A percentile compares a stretch with the other conserved stretches of the same genome.
Evolutionary conservation across 768 basidiomycete genomes (phyloP).

Genomic region (Tylopilus vinaceipallidus): DNA sequence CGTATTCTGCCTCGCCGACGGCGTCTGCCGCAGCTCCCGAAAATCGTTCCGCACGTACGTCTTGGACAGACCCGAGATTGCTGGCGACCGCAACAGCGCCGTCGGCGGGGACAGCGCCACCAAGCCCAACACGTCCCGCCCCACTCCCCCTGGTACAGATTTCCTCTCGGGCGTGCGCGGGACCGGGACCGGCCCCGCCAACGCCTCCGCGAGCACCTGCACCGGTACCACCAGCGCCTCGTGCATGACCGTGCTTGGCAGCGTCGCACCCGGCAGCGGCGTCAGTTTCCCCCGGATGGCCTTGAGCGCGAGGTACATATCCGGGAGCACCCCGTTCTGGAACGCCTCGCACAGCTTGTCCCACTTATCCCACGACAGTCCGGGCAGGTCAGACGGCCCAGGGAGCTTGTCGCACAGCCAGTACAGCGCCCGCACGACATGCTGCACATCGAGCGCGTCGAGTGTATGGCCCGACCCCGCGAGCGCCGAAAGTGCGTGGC

Average conservation of each 20-base stretch:
- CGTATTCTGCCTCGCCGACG: conserved; percentile 75
- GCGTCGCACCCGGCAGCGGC: conserved; percentile 23
- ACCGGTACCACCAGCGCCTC: conserved; percentile 46
- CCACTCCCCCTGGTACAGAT: conserved; percentile 25
- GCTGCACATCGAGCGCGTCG: conserved; percentile 34
- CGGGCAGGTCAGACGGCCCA: conserved; percentile 45
- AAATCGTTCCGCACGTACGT: conserved; percentile 82
- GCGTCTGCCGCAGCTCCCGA: conserved; percentile 64
- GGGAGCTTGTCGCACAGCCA: conserved; percentile 53
- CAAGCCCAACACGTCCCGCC: conserved; percentile 47
- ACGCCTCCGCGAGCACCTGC: conserved; percentile 45
- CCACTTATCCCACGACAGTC: conserved; percentile 48
- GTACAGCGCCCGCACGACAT: conserved; percentile 46
- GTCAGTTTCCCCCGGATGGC: conserved; percentile 33
- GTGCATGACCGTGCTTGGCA: conserved; percentile 34
- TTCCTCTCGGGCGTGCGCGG: conserved; percentile 53
- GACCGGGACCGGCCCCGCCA: conserved; percentile 37
- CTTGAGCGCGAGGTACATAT: conserved; percentile 32
- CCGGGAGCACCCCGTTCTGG: conserved; percentile 26
- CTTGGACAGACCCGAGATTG: conserved; percentile 77
- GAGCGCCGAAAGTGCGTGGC: conserved; percentile 34
- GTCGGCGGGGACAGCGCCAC: conserved; percentile 69
- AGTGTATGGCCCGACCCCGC: conserved; percentile 24
- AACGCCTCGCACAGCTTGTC: conserved; percentile 43
- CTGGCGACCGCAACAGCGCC: conserved; percentile 66